Conservation (phyloP, 2,329 filamentous ascomycete genomes). For the Neopestalotiopsis clavispora region DNA sequence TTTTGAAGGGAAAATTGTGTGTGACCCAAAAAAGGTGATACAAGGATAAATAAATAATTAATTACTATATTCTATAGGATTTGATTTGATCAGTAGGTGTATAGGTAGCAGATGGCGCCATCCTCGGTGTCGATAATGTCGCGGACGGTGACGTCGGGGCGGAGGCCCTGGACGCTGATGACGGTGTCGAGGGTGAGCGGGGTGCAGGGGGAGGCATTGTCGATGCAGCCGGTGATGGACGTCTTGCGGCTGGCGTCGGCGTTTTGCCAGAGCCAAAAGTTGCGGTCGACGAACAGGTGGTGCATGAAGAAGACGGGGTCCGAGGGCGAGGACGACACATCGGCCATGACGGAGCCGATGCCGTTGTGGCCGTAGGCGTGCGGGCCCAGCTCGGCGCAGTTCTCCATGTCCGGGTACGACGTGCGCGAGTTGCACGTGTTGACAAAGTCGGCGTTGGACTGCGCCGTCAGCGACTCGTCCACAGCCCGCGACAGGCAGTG, state of each 20-base stretch:
- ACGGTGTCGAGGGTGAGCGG: conserved; percentile 16
- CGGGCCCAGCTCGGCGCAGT: conserved; percentile 23
- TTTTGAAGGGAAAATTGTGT: background rate
- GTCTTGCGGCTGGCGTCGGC: conserved; percentile 15
- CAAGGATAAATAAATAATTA: background rate
- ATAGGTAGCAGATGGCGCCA: conserved; percentile 20
- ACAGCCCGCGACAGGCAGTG: conserved; percentile 39
- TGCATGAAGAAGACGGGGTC: conserved; percentile 42
- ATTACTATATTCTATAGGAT: background rate
- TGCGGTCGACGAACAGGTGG: conserved; percentile 32
- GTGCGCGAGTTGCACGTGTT: conserved; percentile 21
- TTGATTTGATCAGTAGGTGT: conserved; percentile 15
- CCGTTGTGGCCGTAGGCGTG: conserved; percentile 41
- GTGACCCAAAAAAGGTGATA: background rate
- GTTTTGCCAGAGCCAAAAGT: conserved; percentile 19
- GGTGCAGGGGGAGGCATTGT: conserved; percentile 26
- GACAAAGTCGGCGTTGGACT: conserved; percentile 22
- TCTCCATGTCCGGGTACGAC: conserved; percentile 18
- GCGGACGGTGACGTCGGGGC: conserved; percentile 15
- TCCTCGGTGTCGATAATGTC: conserved; percentile 17
- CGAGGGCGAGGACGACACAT: conserved; percentile 34
- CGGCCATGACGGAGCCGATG: conserved; percentile 37
- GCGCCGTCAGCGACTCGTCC: conserved; percentile 27
- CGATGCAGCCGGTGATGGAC: conserved; percentile 22
- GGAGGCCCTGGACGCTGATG: conserved; percentile 17